Evolutionary conservation across 106 monocot genomes (phyloP), one percentile per base, ranked within the genome.

Genomic region (Dendrobium chrysotoxum): DNA sequence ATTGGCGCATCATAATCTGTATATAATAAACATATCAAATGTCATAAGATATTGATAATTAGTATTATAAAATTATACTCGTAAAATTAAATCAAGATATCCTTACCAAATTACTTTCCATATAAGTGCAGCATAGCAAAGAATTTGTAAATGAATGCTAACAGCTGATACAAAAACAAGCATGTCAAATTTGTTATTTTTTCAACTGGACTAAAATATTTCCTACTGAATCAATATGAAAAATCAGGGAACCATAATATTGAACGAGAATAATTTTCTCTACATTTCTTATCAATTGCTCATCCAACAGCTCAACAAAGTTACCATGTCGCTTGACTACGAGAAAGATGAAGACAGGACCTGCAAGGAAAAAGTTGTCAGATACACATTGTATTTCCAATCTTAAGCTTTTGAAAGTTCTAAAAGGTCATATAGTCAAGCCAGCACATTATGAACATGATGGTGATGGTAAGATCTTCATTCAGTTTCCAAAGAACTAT

Each of bases 281-380:
- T 57, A 55, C 20, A 5, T 20, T 18, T 57, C 57, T 57, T 57
- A 6, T 1, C 17, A 18, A 57, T 18, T 57, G 57, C 21, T 57
- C 2, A n/a, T 17, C 57, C n/a, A n/a, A 17, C 57, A 57, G n/a
- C 21, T 57, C 57, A 57, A 57, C 18, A 21, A 17, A 20, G 17
- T 57, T 57, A 20, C n/a, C 57, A 5, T 7, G 64, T 53, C 44
- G 96, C 77, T 40, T 93, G 91, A 80, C 87, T 86, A 16, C 81
- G 90, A 8, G 79, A 85, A 93, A 53, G 96, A 93, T 61, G 91
- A 93, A 25, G 93, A 91, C 55, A 93, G 66, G 8, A 96, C 88
- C 96, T 96, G 71, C 58, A 89, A 46, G 11, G 64, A 65, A 28
- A 23, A 71, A 71, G 28, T 35, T 31, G 4, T 71, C 28, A 71